A percentile compares a stretch with the other conserved stretches of the same genome.
Evolutionary conservation across 78 protist genomes (phyloP).

Genomic region (Dictyostelium intermedium): DNA sequence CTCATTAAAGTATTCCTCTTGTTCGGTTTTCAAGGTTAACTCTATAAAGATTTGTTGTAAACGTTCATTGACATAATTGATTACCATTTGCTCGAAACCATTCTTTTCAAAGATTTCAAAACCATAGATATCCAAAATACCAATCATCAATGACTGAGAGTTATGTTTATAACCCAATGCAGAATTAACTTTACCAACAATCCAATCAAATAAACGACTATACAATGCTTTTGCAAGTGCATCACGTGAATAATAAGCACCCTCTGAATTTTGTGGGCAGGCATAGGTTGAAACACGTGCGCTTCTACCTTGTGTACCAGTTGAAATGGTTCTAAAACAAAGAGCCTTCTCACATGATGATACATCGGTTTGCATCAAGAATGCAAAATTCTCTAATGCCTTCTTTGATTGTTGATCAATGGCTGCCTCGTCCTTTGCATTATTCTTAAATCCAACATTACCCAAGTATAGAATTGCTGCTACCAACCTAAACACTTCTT

Average conservation of each 20-base stretch:
- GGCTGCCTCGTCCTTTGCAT: constrained; percentile 76
- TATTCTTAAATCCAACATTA: constrained; percentile 83
- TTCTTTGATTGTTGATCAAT: constrained; percentile 51
- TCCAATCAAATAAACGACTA: constrained; percentile 91
- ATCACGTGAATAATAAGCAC: constrained; percentile 85
- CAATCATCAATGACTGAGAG: constrained; percentile 69
- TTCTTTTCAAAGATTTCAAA: constrained; percentile 96
- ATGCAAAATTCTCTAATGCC: constrained; percentile 79
- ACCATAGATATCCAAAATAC: constrained; percentile 96
- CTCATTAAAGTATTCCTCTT: constrained; percentile 95
- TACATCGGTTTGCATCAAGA: constrained; percentile 76
- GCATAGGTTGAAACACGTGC: constrained; percentile 83
- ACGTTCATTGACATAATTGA: constrained; percentile 97
- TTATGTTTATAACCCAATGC: constrained; percentile 78
- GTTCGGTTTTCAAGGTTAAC: constrained; percentile 92
- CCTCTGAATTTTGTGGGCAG: constrained; percentile 81
- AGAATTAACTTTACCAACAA: constrained; percentile 87
- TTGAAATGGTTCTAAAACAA: constrained; percentile 73
- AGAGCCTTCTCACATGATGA: constrained; percentile 64
- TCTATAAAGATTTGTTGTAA: constrained; percentile 97
- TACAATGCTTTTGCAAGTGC: constrained; percentile 96
- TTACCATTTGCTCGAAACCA: constrained; percentile 95
- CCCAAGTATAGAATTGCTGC: constrained; percentile 94
- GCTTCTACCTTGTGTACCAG: constrained; percentile 83
- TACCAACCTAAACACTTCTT: constrained; percentile 76